These are phyloP conservation scores for Astrephomene gubernaculifera DNA, from an alignment of 139 green algal genomes.

Conservation along the genomic window DNA sequence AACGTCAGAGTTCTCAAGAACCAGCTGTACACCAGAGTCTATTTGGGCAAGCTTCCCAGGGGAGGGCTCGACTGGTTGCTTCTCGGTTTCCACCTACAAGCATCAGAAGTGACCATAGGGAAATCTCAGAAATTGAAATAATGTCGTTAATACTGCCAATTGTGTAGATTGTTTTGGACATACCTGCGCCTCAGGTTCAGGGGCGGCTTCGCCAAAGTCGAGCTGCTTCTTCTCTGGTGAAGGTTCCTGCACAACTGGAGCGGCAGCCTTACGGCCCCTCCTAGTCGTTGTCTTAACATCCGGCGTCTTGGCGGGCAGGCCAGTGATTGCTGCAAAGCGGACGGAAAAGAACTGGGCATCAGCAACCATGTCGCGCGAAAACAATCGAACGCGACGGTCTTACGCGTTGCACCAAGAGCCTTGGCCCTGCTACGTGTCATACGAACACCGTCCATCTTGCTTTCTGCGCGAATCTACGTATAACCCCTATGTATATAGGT, in stretches of 20 bases:
- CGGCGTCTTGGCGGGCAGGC: neutral
- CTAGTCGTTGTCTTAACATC: conserved; percentile 4
- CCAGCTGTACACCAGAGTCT: neutral
- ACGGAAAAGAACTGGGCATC: too few species aligned
- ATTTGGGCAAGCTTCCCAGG: neutral
- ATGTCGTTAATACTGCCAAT: too few species aligned
- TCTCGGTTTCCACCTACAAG: neutral
- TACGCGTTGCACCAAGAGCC: conserved; percentile 29
- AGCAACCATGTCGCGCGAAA: too few species aligned
- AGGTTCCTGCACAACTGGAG: neutral
- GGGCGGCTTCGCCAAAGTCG: neutral
- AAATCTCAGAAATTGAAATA: too few species aligned
- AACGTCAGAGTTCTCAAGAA: too few species aligned
- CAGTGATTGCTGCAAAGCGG: neutral
- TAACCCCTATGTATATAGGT: too few species aligned
- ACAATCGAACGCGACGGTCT: too few species aligned
- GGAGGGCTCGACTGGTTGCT: neutral
- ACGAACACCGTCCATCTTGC: conserved; percentile 16
- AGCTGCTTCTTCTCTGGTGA: neutral
- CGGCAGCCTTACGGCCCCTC: neutral
- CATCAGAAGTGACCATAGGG: too few species aligned
- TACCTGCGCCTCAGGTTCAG: too few species aligned
- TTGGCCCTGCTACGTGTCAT: conserved; percentile 39
- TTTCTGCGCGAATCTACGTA: neutral
- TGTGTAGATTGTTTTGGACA: too few species aligned